Percentiles rank a stretch among this genome's conserved stretches.
phyloP scores from a whole-genome alignment of 2,329 filamentous ascomycete genomes.

The Blastomyces emzantsi region DNA sequence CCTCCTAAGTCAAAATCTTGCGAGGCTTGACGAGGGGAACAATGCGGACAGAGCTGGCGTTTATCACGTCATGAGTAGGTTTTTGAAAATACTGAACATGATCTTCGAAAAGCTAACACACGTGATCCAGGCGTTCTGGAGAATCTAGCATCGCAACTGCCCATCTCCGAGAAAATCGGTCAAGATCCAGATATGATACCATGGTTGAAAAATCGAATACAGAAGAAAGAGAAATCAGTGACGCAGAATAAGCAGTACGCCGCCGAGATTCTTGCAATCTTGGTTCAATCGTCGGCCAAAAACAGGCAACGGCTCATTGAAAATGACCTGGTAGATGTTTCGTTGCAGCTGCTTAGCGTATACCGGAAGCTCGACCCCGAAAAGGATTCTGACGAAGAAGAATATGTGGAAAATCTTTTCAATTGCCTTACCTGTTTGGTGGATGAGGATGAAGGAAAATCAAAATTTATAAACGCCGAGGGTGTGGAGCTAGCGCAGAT shows the following conservation, averaged over 20 bases:
- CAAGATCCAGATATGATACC: constrained; percentile 57
- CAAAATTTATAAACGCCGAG: constrained; percentile 77
- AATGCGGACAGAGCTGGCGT: constrained; percentile 73
- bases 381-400: constrained; percentile 81
- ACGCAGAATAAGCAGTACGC: constrained; percentile 93
- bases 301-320: constrained; percentile 56
- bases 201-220: constrained; percentile 70
- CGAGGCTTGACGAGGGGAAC: constrained; percentile 63
- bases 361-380: constrained; percentile 82
- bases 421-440: constrained; percentile 73
- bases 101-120: constrained; percentile 15
- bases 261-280: constrained; percentile 81
- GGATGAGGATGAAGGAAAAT: constrained; percentile 65
- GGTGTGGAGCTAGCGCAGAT: constrained; percentile 85
- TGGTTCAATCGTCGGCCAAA: constrained; percentile 63
- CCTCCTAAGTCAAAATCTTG: constrained; percentile 49
- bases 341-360: constrained; percentile 73
- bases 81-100: neutral
- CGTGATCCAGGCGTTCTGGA: constrained; percentile 56
- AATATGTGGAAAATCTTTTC: constrained; percentile 91
- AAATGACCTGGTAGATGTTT: constrained; percentile 63
- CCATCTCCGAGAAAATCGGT: constrained; percentile 63
- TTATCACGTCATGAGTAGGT: constrained; percentile 63
- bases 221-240: constrained; percentile 57
- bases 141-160: constrained; percentile 65